Conservation (phyloP, 73 alveolate species). For the Durusdinium trenchii region DNA sequence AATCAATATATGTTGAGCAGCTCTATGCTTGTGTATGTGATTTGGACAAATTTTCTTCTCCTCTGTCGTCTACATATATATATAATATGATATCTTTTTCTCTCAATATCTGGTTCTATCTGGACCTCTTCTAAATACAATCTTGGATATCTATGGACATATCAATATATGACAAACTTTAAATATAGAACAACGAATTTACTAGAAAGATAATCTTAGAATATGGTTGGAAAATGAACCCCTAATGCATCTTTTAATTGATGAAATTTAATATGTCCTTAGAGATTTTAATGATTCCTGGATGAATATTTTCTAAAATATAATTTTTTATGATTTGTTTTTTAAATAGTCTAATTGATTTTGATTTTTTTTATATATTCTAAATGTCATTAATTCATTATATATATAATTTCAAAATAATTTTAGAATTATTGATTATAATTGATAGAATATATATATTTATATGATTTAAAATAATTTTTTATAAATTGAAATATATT, state of each 20-base stretch:
- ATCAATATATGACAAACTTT: not conserved
- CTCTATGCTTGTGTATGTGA: too few relatives aligned
- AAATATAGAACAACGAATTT: not conserved
- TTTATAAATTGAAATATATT: not conserved
- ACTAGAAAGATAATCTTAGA: not conserved
- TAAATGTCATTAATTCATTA: too few relatives aligned
- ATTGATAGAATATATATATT: too few relatives aligned
- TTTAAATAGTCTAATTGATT: not conserved
- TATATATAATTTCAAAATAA: not conserved
- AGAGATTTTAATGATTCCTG: not conserved
- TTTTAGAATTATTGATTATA: not conserved
- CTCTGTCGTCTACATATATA: too few relatives aligned
- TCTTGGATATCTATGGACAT: not conserved
- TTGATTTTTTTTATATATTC: not conserved
- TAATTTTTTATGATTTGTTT: too few relatives aligned
- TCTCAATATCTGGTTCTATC: too few relatives aligned
- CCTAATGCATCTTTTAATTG: not conserved
- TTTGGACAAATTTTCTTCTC: too few relatives aligned
- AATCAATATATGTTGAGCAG: too few relatives aligned
- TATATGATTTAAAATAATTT: not conserved
- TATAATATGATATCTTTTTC: too few relatives aligned
- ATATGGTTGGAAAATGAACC: not conserved
- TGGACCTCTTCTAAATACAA: not conserved
- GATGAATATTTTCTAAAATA: too few relatives aligned
- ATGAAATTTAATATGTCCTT: not conserved